A percentile compares a stretch with the other conserved stretches of the same genome.
Conservation (phyloP, 2,329 filamentous ascomycete genomes). For the Ciborinia camelliae region DNA sequence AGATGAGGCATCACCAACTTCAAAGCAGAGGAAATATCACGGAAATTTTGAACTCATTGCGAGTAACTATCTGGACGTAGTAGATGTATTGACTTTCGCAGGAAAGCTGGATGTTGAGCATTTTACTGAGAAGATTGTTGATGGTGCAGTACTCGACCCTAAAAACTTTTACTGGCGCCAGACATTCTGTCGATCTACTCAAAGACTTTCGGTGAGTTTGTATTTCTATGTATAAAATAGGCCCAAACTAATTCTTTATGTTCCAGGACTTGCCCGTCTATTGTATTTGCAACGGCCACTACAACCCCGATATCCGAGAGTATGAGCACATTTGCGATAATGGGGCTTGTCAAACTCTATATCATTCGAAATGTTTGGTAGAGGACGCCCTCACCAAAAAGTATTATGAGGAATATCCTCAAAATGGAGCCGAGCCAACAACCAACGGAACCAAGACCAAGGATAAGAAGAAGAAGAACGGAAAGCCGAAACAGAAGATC, state of each 20-base stretch:
- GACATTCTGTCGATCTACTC: conserved; percentile 35
- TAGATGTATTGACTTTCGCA: conserved; percentile 51
- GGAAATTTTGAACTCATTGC: conserved; percentile 50
- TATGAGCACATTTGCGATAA: conserved; percentile 38
- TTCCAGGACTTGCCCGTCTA: conserved; percentile 35
- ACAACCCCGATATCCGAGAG: conserved; percentile 39
- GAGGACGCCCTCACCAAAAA: conserved; percentile 35
- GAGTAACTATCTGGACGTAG: conserved; percentile 52
- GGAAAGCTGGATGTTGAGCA: conserved; percentile 44
- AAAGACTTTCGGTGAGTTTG: conserved; percentile 37
- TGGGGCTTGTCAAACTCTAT: conserved; percentile 37
- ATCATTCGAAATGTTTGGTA: conserved; percentile 40
- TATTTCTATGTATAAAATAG: not conserved
- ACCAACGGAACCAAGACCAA: conserved; percentile 25
- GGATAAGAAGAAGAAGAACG: conserved; percentile 8
- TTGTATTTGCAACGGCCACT: conserved; percentile 40
- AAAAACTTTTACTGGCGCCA: conserved; percentile 42
- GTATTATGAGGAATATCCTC: conserved; percentile 25
- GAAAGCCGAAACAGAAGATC: conserved; percentile 21
- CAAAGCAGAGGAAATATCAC: conserved; percentile 47
- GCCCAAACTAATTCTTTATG: conserved; percentile 13
- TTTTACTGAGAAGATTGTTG: conserved; percentile 44
- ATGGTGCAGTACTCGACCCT: conserved; percentile 33
- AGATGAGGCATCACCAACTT: conserved; percentile 24
- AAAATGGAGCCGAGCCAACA: conserved; percentile 21